Percentiles rank a stretch among this genome's conserved stretches.
These are phyloP conservation scores for Blakeslea trispora DNA, from an alignment of 371 early-diverging fungal genomes.

Conservation along the genomic window DNA sequence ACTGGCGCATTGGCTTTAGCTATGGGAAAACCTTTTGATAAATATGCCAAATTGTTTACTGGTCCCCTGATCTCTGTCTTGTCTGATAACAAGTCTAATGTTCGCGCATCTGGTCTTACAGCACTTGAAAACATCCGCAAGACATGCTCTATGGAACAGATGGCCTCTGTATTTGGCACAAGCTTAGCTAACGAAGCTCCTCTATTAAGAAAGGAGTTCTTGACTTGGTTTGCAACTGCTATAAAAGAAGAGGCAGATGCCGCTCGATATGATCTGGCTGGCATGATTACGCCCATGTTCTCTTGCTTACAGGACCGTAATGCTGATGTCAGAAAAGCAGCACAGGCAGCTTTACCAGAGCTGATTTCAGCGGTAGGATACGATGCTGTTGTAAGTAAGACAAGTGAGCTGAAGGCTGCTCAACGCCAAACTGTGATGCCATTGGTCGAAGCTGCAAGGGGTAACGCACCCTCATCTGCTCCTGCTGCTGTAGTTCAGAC, in stretches of 20 bases:
- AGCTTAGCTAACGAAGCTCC: slow-evolving; percentile 77
- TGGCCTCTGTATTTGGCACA: slow-evolving; percentile 66
- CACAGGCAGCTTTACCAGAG: slow-evolving; percentile 67
- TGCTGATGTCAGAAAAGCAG: slow-evolving; percentile 87
- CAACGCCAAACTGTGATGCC: slow-evolving; percentile 69
- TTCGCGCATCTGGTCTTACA: slow-evolving; percentile 76
- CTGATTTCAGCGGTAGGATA: slow-evolving; percentile 65
- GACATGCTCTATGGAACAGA: slow-evolving; percentile 67
- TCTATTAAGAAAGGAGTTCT: slow-evolving; percentile 82
- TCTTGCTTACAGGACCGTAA: slow-evolving; percentile 86
- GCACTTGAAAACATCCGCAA: slow-evolving; percentile 71
- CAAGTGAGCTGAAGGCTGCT: slow-evolving; percentile 68
- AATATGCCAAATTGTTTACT: slow-evolving; percentile 62
- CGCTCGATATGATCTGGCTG: slow-evolving; percentile 58
- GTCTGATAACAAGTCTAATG: slow-evolving; percentile 87
- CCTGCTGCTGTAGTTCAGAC: too few species aligned
- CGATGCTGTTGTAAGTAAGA: slow-evolving; percentile 59
- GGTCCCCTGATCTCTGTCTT: slow-evolving; percentile 69
- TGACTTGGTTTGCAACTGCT: slow-evolving; percentile 72
- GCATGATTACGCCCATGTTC: slow-evolving; percentile 70
- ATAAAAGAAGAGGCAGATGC: slow-evolving; percentile 38
- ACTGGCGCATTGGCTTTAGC: slow-evolving; percentile 71
- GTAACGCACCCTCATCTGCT: slow-evolving; percentile 29
- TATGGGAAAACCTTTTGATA: slow-evolving; percentile 87
- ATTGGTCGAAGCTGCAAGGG: slow-evolving; percentile 66